Conservation (phyloP, 1,284 basidiomycete genomes). For the Apiotrichum mycotoxinovorans region DNA sequence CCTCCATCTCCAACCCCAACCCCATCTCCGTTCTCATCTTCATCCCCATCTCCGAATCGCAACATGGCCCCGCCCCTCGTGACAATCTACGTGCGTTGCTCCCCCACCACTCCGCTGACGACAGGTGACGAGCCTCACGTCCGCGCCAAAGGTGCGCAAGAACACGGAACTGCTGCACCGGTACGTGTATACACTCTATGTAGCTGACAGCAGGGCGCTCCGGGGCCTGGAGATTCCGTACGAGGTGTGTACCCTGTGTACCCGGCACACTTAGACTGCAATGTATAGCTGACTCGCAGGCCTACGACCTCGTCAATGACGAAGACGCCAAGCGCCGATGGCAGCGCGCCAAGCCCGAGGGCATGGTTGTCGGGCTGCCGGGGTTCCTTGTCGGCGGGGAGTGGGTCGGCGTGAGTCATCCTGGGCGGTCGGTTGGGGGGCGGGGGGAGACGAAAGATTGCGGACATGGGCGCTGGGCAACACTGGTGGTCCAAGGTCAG, state of each 20-base stretch:
- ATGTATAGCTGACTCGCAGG: conserved; percentile 3
- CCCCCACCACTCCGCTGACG: background rate
- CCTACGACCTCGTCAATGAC: conserved; percentile 43
- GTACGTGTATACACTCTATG: conserved; percentile 16
- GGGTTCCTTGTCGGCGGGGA: conserved; percentile 47
- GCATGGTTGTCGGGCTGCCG: conserved; percentile 42
- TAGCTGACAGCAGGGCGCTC: conserved; percentile 12
- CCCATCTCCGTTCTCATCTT: too few relatives aligned
- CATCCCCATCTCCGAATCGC: background rate
- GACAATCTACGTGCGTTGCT: conserved; percentile 33
- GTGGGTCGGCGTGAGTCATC: conserved; percentile 48
- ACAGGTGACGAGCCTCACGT: conserved; percentile 45
- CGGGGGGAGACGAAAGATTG: too few relatives aligned
- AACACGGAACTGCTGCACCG: conserved; percentile 43
- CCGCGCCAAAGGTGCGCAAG: conserved; percentile 40
- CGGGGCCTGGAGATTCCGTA: conserved; percentile 43
- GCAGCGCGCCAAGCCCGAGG: conserved; percentile 45
- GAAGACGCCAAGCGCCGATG: conserved; percentile 46
- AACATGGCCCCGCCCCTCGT: conserved; percentile 35
- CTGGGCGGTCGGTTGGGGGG: too few relatives aligned
- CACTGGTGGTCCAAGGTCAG: too few relatives aligned
- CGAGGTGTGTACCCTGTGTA: conserved; percentile 26
- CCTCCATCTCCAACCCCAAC: too few relatives aligned
- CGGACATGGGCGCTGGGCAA: too few relatives aligned
- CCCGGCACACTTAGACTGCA: background rate